Base-by-base conservation (phyloP, 176 grass and related monocot genomes). In the Typha latifolia region DNA sequence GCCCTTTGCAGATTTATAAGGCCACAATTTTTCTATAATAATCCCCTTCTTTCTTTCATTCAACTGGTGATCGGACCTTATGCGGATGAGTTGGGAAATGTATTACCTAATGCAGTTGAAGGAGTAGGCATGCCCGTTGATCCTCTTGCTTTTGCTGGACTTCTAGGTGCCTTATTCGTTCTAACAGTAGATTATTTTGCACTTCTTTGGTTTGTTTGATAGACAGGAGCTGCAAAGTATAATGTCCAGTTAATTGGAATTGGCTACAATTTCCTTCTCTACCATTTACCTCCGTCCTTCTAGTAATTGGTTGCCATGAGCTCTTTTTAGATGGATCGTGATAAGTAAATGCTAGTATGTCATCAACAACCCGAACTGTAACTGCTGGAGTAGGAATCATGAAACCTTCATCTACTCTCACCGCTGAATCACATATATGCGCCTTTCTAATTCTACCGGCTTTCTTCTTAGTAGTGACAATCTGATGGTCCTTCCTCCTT, bases 11-110 rank as follows among this genome's bases (percentile, higher is more conserved):
- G 88, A 82, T 97, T 90, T 81, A 72, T 97, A 71, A 78, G 85
- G 34, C 88, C 93, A 48, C 84, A 78, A 72, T 97, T 97, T 74
- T 97, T 97, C 85, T 97, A 97, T 74, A 97, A 92, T 83, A 97
- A 97, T 72, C 88, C 93, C 51, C 81, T 97, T 75, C 83, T 97
- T 12, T 97, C 93, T 53, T 92, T 97, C 67, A 75, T 97, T 76
- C 93, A 97, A 85, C 63, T 82, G 61, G 93, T 92, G 66, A 84
- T 97, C 64, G 93, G 93, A 0, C 93, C 93, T 12, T 97, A 97
- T 67, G 83, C 93, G 0, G 93, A 97, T 85, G 93, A 97, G 68
- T 84, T 92, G 47, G 93, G 93, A 43, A 97, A 97, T 90, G 93
- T 97, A 74, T 82, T 97, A n/a, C 93, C 93, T 2, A 92, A 90